phyloP scores from a whole-genome alignment of 176 grass and related monocot genomes.

The Saccharum spontaneum region DNA sequence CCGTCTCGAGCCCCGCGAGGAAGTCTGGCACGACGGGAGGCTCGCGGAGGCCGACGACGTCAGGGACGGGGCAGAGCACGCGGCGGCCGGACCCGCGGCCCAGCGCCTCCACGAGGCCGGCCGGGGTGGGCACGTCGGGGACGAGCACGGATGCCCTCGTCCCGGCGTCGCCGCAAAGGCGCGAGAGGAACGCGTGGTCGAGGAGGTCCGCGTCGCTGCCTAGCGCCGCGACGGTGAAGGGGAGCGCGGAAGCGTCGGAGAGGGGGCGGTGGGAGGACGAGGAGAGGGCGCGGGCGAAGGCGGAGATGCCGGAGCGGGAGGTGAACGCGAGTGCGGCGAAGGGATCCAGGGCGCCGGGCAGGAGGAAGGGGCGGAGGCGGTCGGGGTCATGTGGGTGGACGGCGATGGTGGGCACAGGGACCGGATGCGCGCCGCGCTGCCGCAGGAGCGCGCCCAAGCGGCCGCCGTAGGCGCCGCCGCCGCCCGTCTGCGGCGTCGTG shows the following conservation, averaged over 20 bases:
- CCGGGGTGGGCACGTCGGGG: conserved; percentile 56
- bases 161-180: conserved; percentile 32
- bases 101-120: conserved; percentile 53
- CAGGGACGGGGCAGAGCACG: conserved; percentile 73
- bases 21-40: conserved; percentile 65
- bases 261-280: background rate
- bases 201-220: conserved; percentile 73
- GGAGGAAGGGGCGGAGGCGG: conserved; percentile 54
- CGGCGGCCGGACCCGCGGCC: conserved; percentile 51
- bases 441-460: conserved; percentile 53
- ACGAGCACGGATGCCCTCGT: conserved; percentile 45
- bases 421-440: conserved; percentile 50
- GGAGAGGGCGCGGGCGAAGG: conserved; percentile 61
- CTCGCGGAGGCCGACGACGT: conserved; percentile 59
- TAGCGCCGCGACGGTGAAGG: conserved; percentile 64
- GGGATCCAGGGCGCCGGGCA: conserved; percentile 50
- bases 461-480: conserved; percentile 42
- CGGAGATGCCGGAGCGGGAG: conserved; percentile 73
- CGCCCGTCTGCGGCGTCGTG: conserved; percentile 56
- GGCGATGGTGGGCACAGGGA: conserved; percentile 71
- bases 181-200: conserved; percentile 45
- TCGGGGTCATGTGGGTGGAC: conserved; percentile 47
- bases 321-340: conserved; percentile 81
- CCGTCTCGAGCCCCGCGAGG: conserved; percentile 48
- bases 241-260: conserved; percentile 36